A percentile compares a stretch with the other conserved stretches of the same genome.
Conservation (phyloP, 2,329 filamentous ascomycete genomes). For the Colletotrichum salicis region DNA sequence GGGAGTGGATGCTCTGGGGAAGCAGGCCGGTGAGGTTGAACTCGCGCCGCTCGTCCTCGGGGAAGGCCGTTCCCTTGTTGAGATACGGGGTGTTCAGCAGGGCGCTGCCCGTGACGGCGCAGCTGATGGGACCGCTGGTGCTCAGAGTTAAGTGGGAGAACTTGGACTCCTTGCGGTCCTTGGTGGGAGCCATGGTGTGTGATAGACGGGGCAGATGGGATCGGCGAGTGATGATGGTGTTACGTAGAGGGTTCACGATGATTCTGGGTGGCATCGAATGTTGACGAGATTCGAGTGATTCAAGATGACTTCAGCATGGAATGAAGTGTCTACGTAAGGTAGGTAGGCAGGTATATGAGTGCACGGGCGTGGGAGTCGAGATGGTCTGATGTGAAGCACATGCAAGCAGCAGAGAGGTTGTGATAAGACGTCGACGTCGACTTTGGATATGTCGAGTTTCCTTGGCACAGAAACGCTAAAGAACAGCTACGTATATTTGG, state of each 20-base stretch:
- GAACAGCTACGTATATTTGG: not conserved
- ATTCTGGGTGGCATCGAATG: not conserved
- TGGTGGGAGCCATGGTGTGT: not conserved
- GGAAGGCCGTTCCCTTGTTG: conserved; percentile 88
- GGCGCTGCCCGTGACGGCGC: conserved; percentile 48
- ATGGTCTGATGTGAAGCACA: not conserved
- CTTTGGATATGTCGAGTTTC: not conserved
- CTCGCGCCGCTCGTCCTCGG: conserved; percentile 70
- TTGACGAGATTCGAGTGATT: not conserved
- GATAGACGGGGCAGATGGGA: not conserved
- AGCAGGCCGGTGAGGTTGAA: conserved; percentile 81
- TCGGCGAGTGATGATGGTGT: not conserved
- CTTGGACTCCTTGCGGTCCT: conserved; percentile 36
- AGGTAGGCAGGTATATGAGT: not conserved
- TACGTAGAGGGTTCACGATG: not conserved
- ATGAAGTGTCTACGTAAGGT: too few species aligned
- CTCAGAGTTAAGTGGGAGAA: conserved; percentile 48
- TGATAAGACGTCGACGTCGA: not conserved
- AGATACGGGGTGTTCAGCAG: conserved; percentile 55
- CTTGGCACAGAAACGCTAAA: conserved; percentile 13
- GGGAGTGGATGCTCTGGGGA: conserved; percentile 76
- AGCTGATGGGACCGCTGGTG: conserved; percentile 49
- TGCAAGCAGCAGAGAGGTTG: not conserved
- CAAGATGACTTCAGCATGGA: not conserved
- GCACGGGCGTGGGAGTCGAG: not conserved